These are phyloP conservation scores for Venturia effusa DNA, from an alignment of 2,329 filamentous ascomycete genomes.

Conservation along the genomic window DNA sequence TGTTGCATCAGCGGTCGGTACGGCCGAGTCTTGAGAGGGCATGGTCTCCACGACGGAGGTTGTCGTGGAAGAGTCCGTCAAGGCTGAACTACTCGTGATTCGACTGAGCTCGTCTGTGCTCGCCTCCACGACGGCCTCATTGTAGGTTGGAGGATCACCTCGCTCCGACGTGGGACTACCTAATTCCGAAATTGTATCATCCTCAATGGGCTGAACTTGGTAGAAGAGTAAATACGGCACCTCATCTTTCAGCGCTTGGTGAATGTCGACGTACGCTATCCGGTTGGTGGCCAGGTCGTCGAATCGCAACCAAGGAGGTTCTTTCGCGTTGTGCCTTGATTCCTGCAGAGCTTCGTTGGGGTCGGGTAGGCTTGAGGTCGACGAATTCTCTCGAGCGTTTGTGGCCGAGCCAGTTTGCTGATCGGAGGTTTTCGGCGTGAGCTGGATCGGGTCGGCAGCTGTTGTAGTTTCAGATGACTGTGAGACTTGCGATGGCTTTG, in stretches of 20 bases:
- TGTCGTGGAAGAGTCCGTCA: not conserved
- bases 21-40: not conserved
- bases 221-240: conserved; percentile 94
- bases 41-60: not conserved
- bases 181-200: conserved; percentile 38
- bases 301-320: conserved; percentile 65
- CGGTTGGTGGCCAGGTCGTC: conserved; percentile 72
- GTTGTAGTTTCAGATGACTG: not conserved
- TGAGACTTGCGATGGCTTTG: not conserved
- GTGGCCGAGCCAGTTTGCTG: not conserved
- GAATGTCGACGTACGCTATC: conserved; percentile 67
- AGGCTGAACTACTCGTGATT: not conserved
- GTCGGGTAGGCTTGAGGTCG: not conserved
- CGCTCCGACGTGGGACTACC: conserved; percentile 7
- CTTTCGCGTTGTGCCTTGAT: conserved; percentile 45
- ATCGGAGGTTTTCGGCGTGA: conserved; percentile 16
- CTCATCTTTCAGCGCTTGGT: conserved; percentile 67
- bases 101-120: conserved; percentile 6
- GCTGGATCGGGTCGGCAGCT: not conserved
- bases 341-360: conserved; percentile 42
- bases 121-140: conserved; percentile 20
- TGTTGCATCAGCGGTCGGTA: not conserved
- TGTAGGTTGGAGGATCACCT: conserved; percentile 30
- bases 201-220: conserved; percentile 79
- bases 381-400: not conserved